phyloP scores from a whole-genome alignment of 2,329 filamentous ascomycete genomes.

The Seiridium cupressi region DNA sequence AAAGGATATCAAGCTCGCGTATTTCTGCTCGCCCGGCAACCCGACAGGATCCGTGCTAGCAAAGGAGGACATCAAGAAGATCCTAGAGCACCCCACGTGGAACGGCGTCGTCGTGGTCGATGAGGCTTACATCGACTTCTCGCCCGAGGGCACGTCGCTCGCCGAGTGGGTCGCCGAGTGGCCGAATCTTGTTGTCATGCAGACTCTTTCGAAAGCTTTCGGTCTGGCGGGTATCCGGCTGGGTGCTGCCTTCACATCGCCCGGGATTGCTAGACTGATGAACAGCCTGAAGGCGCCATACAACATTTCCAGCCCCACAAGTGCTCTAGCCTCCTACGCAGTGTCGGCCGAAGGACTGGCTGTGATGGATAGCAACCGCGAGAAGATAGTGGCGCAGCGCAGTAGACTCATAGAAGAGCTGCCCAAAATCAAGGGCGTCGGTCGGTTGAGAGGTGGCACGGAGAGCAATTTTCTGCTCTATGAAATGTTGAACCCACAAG shows the following conservation, averaged over 20 bases:
- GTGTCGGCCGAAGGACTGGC: conserved; percentile 65
- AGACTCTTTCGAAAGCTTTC: conserved; percentile 97
- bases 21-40: conserved; percentile 94
- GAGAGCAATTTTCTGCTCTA: conserved; percentile 89
- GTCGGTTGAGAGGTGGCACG: conserved; percentile 74
- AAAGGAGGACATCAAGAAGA: conserved; percentile 69
- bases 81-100: conserved; percentile 87
- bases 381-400: conserved; percentile 72
- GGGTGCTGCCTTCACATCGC: conserved; percentile 78
- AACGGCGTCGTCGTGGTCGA: conserved; percentile 89
- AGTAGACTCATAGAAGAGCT: conserved; percentile 73
- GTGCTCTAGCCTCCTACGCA: conserved; percentile 73
- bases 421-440: conserved; percentile 73
- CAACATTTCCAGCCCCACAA: conserved; percentile 88
- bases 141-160: conserved; percentile 72
- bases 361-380: conserved; percentile 69
- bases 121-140: conserved; percentile 95
- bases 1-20: conserved; percentile 77
- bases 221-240: conserved; percentile 91
- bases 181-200: conserved; percentile 96
- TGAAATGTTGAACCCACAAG: conserved; percentile 74
- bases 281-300: conserved; percentile 96
- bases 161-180: conserved; percentile 90
- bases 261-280: conserved; percentile 72
- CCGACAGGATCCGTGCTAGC: conserved; percentile 79